Evolutionary conservation across 495 filamentous ascomycete species (phyloP), one percentile per base, ranked within the genome.

Genomic region (Penicillium arizonense): DNA sequence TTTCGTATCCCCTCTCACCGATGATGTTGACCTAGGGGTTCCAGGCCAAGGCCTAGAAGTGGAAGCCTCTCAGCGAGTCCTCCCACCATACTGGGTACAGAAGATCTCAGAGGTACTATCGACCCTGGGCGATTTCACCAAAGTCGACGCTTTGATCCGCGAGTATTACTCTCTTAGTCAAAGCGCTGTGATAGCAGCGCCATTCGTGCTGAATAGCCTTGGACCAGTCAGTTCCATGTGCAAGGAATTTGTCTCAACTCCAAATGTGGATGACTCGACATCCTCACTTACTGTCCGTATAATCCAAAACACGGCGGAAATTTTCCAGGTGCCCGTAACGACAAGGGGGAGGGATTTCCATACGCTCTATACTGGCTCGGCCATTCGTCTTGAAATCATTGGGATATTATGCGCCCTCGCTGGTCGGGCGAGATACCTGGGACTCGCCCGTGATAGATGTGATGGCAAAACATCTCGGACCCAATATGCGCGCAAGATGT

Each of bases 331-430:
- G 5, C 53, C 66, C 0, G 11, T 55, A 2, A 36, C 42, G 1
- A 56, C 44, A 2, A 48, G 44, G 23, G 69, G 60, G 9, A 52
- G 34, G 1, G 41, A 57, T 6, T 67, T 72, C 35, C 59, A 65
- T 37, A 45, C 33, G 13, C 41, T 65, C 1, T 69, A 58, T 26
- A 71, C 66, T 0, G 68, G 64, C 0, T 14, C 20, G 3, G 44
- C 49, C 2, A 52, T 64, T 35, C 68, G 70, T 3, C 49, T 73
- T 3, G 68, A 73, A 28, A 65, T 69, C 14, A 56, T 71, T 12
- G 68, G 62, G 4, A 46, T 68, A 2, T 42, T 71, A 4, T 65
- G 58, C 47, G 46, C 60, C 9, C 45, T 71, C 8, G 66, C 70
- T 0, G 70, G 68, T 10, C 57, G 62, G 18, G 58, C 61, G 8